Percentiles rank a stretch among this genome's conserved stretches.
phyloP scores from a whole-genome alignment of 768 basidiomycete species.

The Cystofilobasidium capitatum region DNA sequence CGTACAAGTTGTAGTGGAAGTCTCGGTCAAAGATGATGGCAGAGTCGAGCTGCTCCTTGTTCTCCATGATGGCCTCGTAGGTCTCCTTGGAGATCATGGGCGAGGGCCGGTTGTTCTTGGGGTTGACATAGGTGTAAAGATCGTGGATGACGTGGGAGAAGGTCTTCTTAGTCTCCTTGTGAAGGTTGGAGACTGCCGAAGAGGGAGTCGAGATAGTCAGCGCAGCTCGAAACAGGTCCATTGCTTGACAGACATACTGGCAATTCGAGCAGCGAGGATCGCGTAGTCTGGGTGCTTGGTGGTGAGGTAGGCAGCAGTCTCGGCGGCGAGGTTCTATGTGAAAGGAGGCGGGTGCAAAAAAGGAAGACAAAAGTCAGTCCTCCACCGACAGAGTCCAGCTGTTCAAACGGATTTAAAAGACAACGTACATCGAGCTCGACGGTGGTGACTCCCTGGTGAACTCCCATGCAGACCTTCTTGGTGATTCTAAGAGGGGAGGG shows the following conservation, averaged over 20 bases:
- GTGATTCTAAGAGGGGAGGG: constrained; percentile 52
- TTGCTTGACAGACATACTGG: constrained; percentile 36
- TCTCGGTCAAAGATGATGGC: constrained; percentile 97
- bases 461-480: constrained; percentile 61
- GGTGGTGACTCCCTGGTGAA: constrained; percentile 92
- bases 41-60: constrained; percentile 75
- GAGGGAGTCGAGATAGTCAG: not conserved
- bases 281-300: constrained; percentile 98
- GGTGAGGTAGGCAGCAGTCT: constrained; percentile 94
- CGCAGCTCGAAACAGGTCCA: not conserved
- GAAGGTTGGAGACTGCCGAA: constrained; percentile 71
- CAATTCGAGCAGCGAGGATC: constrained; percentile 93
- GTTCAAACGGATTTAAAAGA: not conserved
- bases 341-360: not conserved
- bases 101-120: constrained; percentile 77
- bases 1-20: constrained; percentile 91
- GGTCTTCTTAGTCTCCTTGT: constrained; percentile 98
- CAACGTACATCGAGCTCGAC: constrained; percentile 82
- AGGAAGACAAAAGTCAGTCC: constrained; percentile 1
- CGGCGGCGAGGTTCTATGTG: constrained; percentile 79
- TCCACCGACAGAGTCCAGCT: too few relatives aligned
- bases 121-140: constrained; percentile 88
- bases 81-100: constrained; percentile 86
- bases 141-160: constrained; percentile 89
- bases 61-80: constrained; percentile 68